Base-by-base conservation (phyloP, 176 grass and related monocot species). In the Oropetium thomaeum region DNA sequence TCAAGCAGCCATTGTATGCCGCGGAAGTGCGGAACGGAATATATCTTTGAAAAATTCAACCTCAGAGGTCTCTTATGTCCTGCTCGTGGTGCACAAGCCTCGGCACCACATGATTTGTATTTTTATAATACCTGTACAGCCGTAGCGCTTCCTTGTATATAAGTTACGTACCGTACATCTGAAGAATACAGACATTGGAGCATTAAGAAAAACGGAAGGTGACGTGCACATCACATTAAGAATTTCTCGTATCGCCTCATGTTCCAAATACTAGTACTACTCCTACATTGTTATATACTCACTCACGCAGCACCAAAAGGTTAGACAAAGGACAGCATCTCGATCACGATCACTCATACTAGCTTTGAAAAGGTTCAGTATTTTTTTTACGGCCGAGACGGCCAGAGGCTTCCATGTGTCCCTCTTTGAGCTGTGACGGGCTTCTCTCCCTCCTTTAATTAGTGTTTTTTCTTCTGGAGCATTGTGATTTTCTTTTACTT, bases 251-350 rank as follows among this genome's bases (percentile, higher is more conserved):
- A 16, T 30, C 13, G 7, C 42, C 13, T 14, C 49, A 35, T 14
- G 4, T 2, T 63, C 4, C 15, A 7, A 23, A 51, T 17, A 10
- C 42, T 31, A 9, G 22, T 57, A 9, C 53, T 25, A 4, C 48
- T 23, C 3, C 52, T 38, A 38, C 1, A 9, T n/a, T n/a, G n/a
- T n/a, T n/a, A n/a, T n/a, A n/a, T n/a, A n/a, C n/a, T n/a, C n/a
- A n/a, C n/a, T n/a, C n/a, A n/a, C n/a, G 47, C 35, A 19, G 10
- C 12, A 33, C 73, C 85, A 72, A 67, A 66, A 26, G 66, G 65
- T 48, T 52, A 15, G 79, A 73, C 67, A 73, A 73, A 67, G 40
- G 67, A 82, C 67, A 73, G 60, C 85, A 27, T 62, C 74, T 7
- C 41, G 53, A 51, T 60, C 67, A 32, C 40, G n/a, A n/a, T n/a